Percentiles rank a stretch among this genome's conserved stretches.
These are phyloP conservation scores for Clarireedia homoeocarpa DNA, from an alignment of 2,329 filamentous ascomycete genomes.

Conservation along the genomic window DNA sequence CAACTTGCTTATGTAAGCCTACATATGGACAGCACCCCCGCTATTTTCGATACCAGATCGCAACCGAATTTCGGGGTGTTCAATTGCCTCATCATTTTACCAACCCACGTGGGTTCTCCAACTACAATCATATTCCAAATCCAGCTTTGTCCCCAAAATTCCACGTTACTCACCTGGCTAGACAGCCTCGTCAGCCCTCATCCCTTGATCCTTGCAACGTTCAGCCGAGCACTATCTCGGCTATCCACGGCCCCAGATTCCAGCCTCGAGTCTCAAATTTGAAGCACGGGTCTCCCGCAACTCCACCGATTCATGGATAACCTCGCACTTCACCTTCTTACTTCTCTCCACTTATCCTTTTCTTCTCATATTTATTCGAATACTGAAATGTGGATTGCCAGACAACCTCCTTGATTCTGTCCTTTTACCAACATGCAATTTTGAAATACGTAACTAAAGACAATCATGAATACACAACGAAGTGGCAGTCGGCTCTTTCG, in stretches of 20 bases:
- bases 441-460: background rate
- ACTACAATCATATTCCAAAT: no score
- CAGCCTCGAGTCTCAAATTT: background rate
- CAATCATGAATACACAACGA: conserved; percentile 8
- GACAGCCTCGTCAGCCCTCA: background rate
- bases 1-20: background rate
- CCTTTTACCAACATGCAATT: background rate
- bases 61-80: no score
- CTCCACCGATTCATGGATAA: background rate
- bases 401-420: background rate
- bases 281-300: background rate
- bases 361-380: background rate
- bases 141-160: no score
- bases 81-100: no score
- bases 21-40: no score
- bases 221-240: background rate
- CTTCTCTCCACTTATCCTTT: background rate
- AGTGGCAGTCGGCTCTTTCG: conserved; percentile 4
- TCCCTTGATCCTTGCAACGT: background rate
- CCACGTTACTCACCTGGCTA: no score
- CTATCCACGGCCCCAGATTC: conserved; percentile 5
- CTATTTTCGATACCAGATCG: no score
- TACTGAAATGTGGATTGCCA: no score
- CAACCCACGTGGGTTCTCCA: no score
- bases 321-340: background rate